Evolutionary conservation across 2,329 filamentous ascomycete species (phyloP), one percentile per base, ranked within the genome.

Genomic region (Pseudogymnoascus sp.): DNA sequence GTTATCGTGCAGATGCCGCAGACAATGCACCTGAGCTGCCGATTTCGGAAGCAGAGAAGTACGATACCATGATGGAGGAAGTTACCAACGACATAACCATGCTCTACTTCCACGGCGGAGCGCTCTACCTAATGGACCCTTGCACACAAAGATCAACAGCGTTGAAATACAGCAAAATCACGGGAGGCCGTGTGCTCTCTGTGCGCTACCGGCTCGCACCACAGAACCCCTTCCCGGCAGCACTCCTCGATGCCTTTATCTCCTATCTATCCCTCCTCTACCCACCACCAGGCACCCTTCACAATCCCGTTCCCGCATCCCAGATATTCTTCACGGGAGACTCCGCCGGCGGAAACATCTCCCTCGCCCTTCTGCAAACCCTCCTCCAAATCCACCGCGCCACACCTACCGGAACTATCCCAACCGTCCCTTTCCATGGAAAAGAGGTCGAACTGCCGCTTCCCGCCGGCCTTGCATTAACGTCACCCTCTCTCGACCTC

Each of bases 61-160:
- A 88, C 69, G 75, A 74, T 58, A 79, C 80, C 62, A 75, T 93
- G 75, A 87, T 90, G 82, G 80, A 80, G 63, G 89, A 92, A 70
- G 82, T 82, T 62, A 83, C 73, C n/a, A 80, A 77, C 59, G 80
- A 82, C 2, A 80, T 81, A 0, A 91, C 88, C 0, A 73, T 91
- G 0, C 76, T 92, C 17, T 92, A 90, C 73, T 82, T 92, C 68
- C 89, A 93, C 72, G 89, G 89, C 64, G 90, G 90, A 60, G 89
- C 86, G 4, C 89, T 88, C 75, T 91, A 80, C 66, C 79, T 91
- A 25, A 80, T 88, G 69, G 90, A 92, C 68, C 89, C 90, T 12
- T 74, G 80, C 1, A 86, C 85, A 0, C 86, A 91, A 69, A 83
- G 90, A 3, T 72, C 77, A 0, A 74, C 81, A 0, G 81, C 79